Evolutionary conservation across 495 filamentous ascomycete species (phyloP).

Genomic region (Aspergillus egyptiacus): DNA sequence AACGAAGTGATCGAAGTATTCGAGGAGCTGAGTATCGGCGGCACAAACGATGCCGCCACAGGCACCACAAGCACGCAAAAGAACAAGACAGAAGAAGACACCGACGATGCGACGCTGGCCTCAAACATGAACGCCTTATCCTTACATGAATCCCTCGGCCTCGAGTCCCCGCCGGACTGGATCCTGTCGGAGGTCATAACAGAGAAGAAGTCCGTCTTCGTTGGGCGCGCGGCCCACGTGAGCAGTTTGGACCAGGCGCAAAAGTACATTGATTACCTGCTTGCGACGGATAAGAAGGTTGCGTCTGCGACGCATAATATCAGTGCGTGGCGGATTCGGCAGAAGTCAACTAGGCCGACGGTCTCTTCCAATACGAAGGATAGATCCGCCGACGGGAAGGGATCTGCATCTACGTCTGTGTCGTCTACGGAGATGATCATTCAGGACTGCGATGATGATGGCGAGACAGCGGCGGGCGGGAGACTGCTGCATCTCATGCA

Average conservation of each 20-base stretch:
- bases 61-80: background rate
- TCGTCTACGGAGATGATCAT: conserved; percentile 47
- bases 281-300: conserved; percentile 73
- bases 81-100: conserved; percentile 10
- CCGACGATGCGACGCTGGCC: background rate
- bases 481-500: conserved; percentile 85
- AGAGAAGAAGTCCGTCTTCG: conserved; percentile 84
- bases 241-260: conserved; percentile 62
- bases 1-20: conserved; percentile 48
- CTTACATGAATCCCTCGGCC: conserved; percentile 29
- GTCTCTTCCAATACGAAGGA: conserved; percentile 10
- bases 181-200: conserved; percentile 60
- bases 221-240: conserved; percentile 68
- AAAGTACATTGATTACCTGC: conserved; percentile 61
- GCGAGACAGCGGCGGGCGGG: conserved; percentile 88
- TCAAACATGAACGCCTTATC: background rate
- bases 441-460: conserved; percentile 94
- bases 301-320: conserved; percentile 91
- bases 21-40: conserved; percentile 43
- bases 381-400: conserved; percentile 20
- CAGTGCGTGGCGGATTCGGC: conserved; percentile 56
- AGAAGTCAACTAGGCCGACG: conserved; percentile 22
- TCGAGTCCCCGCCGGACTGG: conserved; percentile 56
- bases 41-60: conserved; percentile 11
- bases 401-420: background rate